Percentiles rank a stretch among this genome's conserved stretches.
Conservation (phyloP, 108 stramenopile genomes). For the Stephanodiscus triporus region DNA sequence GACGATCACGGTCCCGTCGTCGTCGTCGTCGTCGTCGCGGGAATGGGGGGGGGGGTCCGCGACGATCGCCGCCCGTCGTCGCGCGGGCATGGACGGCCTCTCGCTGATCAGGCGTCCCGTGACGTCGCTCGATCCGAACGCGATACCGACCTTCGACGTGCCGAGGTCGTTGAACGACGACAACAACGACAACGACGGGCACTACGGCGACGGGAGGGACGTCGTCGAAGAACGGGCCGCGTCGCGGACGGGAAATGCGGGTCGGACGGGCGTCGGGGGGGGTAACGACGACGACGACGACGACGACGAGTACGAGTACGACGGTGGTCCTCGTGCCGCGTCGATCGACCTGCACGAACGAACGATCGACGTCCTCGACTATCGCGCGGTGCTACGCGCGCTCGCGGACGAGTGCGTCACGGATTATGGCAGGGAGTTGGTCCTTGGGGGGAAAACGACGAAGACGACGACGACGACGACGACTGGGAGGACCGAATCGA, state of each 20-base stretch:
- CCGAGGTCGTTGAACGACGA: constrained; percentile 21
- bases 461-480: constrained; percentile 4
- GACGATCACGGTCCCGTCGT: no score
- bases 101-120: constrained; percentile 73
- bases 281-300: no score
- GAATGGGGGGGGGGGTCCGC: no score
- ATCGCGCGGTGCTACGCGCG: constrained; percentile 61
- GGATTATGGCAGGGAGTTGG: constrained; percentile 51
- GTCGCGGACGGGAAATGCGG: no score
- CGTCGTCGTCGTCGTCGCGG: no score
- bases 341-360: constrained; percentile 69
- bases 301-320: no score
- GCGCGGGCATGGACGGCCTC: constrained; percentile 78
- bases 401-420: constrained; percentile 63
- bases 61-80: no score
- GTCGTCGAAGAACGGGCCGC: no score
- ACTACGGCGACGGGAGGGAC: no score
- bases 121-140: constrained; percentile 61
- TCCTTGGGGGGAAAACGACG: constrained; percentile 8
- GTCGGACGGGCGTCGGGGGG: no score
- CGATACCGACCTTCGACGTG: constrained; percentile 63
- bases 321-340: no score
- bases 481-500: neutral
- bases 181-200: no score
- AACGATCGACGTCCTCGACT: constrained; percentile 76